phyloP scores from a whole-genome alignment of 208 protist genomes.

The Crithidia acanthocephali region DNA sequence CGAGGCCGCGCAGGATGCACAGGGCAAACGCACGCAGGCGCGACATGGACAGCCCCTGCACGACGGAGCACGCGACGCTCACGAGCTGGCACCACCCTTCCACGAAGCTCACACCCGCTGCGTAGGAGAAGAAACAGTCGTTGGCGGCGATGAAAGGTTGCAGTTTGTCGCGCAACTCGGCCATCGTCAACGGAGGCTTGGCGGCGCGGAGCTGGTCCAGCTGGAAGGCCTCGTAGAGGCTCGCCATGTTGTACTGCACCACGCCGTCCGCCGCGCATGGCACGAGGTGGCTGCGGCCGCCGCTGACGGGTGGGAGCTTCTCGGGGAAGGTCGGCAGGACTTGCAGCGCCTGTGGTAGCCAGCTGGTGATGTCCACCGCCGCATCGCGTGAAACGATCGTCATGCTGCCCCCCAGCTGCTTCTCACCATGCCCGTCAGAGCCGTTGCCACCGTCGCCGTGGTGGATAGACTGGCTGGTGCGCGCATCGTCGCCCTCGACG shows the following conservation, averaged over 20 bases:
- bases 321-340: constrained; percentile 62
- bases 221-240: constrained; percentile 60
- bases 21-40: constrained; percentile 57
- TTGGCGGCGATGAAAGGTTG: constrained; percentile 72
- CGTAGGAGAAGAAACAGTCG: constrained; percentile 77
- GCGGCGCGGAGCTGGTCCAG: constrained; percentile 41
- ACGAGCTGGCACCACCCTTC: constrained; percentile 76
- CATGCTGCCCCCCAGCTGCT: too few species aligned
- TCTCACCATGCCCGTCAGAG: background rate
- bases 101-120: constrained; percentile 72
- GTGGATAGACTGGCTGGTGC: background rate
- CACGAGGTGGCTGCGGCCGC: constrained; percentile 56
- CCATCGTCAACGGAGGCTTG: constrained; percentile 40
- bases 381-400: constrained; percentile 25
- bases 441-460: background rate
- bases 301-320: constrained; percentile 36
- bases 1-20: constrained; percentile 47
- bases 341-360: constrained; percentile 60
- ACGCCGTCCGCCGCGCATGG: constrained; percentile 52
- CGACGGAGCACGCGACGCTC: constrained; percentile 48
- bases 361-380: constrained; percentile 56
- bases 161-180: constrained; percentile 54
- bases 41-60: constrained; percentile 40
- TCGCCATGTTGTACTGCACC: constrained; percentile 75
- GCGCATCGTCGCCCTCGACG: background rate